Evolutionary conservation across 257 asterid genomes (phyloP).

Genomic region (Jacaranda mimosifolia): DNA sequence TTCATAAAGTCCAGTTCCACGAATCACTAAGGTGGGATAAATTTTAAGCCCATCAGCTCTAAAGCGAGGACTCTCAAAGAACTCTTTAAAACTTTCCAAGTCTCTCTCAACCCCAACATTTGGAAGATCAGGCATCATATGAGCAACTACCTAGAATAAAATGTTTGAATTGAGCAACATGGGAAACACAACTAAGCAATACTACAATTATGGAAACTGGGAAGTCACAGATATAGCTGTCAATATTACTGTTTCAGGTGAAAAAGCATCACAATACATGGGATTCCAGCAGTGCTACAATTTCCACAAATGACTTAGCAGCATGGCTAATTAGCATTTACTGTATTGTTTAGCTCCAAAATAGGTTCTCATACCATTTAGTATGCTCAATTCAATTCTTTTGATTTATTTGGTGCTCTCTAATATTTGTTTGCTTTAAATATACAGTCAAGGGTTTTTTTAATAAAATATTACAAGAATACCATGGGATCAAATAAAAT

Average conservation of each 20-base stretch:
- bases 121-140: conserved; percentile 99
- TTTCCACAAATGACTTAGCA: too few species aligned
- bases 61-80: conserved; percentile 93
- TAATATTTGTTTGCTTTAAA: too few species aligned
- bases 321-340: too few species aligned
- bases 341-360: too few species aligned
- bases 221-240: conserved; percentile 20
- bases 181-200: not conserved
- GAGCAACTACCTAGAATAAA: conserved; percentile 88
- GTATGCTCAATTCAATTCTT: too few species aligned
- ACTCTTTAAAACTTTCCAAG: conserved; percentile 96
- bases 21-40: conserved; percentile 97
- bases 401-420: too few species aligned
- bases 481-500: too few species aligned
- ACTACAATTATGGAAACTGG: conserved; percentile 12
- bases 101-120: conserved; percentile 99
- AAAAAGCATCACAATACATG: not conserved
- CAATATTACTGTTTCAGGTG: not conserved
- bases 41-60: conserved; percentile 98
- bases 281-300: not conserved
- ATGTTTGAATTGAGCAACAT: conserved; percentile 22
- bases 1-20: conserved; percentile 98
- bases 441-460: too few species aligned
- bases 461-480: too few species aligned
- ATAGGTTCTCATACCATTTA: too few species aligned